Base-by-base conservation (phyloP, 371 early-diverging fungal species). In the Circinella umbellata region DNA sequence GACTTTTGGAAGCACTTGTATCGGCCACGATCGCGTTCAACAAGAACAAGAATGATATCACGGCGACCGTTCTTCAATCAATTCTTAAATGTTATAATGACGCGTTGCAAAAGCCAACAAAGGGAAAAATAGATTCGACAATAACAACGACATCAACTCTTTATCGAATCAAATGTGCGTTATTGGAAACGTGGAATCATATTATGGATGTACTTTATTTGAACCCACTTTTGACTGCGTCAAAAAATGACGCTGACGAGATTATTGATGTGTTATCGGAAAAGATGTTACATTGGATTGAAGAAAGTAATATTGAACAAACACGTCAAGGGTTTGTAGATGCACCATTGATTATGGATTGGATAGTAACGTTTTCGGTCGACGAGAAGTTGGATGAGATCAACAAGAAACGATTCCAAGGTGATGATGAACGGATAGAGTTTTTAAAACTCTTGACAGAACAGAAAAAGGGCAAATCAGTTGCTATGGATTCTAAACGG, bases 331-430 rank as follows among this genome's bases (percentile, higher is more conserved):
- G 86, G 1, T 86, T 89, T 75, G 64, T 75, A 27, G 84, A 88
- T 69, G 95, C 93, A 1, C 93, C 96, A 8, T 73, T 95, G 66
- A 76, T 95, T 38, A 79, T 96, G 61, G 96, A 96, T 72, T 80
- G 94, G 66, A 93, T 95, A 75, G 84, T 91, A 20, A 87, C 91
- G 60, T 89, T 82, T 64, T 74, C 80, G 14, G 64, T 94, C 11
- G 80, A 82, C n/a, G 80, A 86, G 27, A 85, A 85, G 69, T 66
- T 93, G n/a, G 78, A 75, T 0, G 66, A 66, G 14, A 76, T 88
- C 51, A 86, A 89, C 64, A 68, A 71, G 3, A 66, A 70, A 36
- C 37, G 65, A 11, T 86, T 84, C 55, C 67, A 79, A 11, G 86
- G 82, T 61, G 86, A 89, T 34, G 86, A 91, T 18, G 91, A 89